Percentiles rank a stretch among this genome's conserved stretches.
phyloP scores from a whole-genome alignment of 164 flowering plant genomes.

The Vitis labrusca region DNA sequence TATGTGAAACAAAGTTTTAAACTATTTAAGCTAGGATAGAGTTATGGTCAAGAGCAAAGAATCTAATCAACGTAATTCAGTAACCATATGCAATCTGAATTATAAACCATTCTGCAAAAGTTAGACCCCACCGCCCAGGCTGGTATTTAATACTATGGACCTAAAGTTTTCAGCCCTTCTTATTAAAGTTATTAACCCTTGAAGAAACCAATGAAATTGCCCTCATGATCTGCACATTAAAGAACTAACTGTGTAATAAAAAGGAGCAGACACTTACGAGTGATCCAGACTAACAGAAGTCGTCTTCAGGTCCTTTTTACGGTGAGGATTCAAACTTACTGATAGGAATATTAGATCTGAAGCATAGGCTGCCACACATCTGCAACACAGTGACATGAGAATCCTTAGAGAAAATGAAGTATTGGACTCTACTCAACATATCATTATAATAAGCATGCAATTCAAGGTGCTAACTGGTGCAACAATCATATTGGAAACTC shows the following conservation, averaged over 20 bases:
- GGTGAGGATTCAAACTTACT: slow-evolving; percentile 84
- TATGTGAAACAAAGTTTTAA: no score
- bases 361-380: slow-evolving; percentile 88
- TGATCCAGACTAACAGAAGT: slow-evolving; percentile 80
- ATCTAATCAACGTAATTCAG: no score
- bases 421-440: background rate
- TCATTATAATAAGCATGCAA: background rate
- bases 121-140: no score
- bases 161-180: no score
- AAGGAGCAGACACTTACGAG: slow-evolving; percentile 56
- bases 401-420: background rate
- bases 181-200: no score
- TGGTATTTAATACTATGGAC: no score
- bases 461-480: background rate
- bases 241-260: background rate
- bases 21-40: no score
- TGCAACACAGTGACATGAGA: slow-evolving; percentile 36
- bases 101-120: no score
- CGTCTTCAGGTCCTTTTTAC: slow-evolving; percentile 55
- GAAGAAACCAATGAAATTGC: background rate
- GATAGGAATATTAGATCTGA: slow-evolving; percentile 77
- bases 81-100: no score
- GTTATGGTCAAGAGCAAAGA: no score
- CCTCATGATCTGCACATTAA: background rate
- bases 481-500: background rate